Conservation (phyloP, 1,139 yeast species). For the Saccharomyces hybrid region DNA sequence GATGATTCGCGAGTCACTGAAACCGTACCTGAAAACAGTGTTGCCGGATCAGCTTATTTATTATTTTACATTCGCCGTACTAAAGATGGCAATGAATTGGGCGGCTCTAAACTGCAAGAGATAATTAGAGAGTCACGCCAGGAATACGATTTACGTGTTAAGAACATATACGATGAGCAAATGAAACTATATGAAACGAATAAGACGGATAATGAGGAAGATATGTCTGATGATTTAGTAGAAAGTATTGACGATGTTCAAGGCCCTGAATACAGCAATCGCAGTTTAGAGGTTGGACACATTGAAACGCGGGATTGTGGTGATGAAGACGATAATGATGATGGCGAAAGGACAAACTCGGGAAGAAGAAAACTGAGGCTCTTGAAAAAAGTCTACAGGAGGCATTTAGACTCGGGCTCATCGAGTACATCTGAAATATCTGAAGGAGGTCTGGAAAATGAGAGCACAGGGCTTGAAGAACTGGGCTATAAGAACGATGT, state of each 20-base stretch:
- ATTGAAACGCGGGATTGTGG: slow-evolving; percentile 7
- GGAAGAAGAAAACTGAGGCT: slow-evolving; percentile 26
- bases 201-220: slow-evolving; percentile 17
- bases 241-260: background rate
- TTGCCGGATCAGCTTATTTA: slow-evolving; percentile 83
- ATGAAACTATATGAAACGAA: slow-evolving; percentile 21
- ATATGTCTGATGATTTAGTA: slow-evolving; percentile 5
- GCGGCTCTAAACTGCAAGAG: slow-evolving; percentile 28
- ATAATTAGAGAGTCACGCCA: slow-evolving; percentile 32
- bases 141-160: slow-evolving; percentile 22
- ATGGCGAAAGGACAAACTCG: slow-evolving; percentile 12
- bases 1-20: slow-evolving; percentile 76
- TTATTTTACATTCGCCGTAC: slow-evolving; percentile 67
- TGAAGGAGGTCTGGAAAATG: background rate
- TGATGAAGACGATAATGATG: slow-evolving; percentile 10
- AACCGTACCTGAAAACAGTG: slow-evolving; percentile 51
- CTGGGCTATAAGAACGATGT: background rate
- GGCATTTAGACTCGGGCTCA: background rate
- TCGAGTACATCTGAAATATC: background rate
- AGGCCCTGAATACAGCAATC: slow-evolving; percentile 17
- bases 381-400: slow-evolving; percentile 18
- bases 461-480: background rate
- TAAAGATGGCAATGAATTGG: slow-evolving; percentile 16
- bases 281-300: slow-evolving; percentile 24
- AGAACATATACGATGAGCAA: slow-evolving; percentile 17